Base-by-base conservation (phyloP, 257 asterid genomes). In the Fraxinus americana region DNA sequence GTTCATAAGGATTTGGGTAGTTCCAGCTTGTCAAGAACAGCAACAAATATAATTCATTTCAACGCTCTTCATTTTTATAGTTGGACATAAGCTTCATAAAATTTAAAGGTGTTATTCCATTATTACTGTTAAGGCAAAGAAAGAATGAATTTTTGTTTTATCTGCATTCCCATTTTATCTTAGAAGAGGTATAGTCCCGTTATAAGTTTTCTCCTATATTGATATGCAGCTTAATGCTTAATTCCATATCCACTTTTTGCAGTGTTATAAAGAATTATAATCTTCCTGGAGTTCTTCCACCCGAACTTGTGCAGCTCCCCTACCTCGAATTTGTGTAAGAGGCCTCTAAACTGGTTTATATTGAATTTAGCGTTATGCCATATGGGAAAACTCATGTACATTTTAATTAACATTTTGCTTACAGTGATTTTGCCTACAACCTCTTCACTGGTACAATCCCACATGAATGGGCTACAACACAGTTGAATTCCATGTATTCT, bases 401-500 rank as follows among this genome's bases (percentile, higher is more conserved):
- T 39, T 78, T 52, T 68, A 11, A 41, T 35, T 21, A 21, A 48
- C 52, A 54, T 34, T 61, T 78, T 14, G 10, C 68, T 73, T 80
- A 25, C 89, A 92, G 99, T 79, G 99, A 94, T 85, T 82, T 94
- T 81, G 97, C 98, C 32, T 95, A 86, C 86, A 95, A 95, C 83
- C 91, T 89, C 78, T 87, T 95, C 80, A 83, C 77, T 16, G 97
- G 97, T 63, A 84, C 94, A 63, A 91, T 95, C 83, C 99, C 99
- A 48, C 61, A 78, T 68, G 93, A 90, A 82, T 95, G 99, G 99
- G 90, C 91, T 78, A 86, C 90, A 2, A 81, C 79, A n/a, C 86
- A 81, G 82, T 84, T 95, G 82, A 84, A 34, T 57, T 88, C 27
- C 73, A 89, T 92, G 99, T 95, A 95, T 32, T 80, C 74, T 75